Percentiles rank a stretch among this genome's conserved stretches.
Conservation (phyloP, 2,329 filamentous ascomycete species). For the Trichoderma afroharzianum region DNA sequence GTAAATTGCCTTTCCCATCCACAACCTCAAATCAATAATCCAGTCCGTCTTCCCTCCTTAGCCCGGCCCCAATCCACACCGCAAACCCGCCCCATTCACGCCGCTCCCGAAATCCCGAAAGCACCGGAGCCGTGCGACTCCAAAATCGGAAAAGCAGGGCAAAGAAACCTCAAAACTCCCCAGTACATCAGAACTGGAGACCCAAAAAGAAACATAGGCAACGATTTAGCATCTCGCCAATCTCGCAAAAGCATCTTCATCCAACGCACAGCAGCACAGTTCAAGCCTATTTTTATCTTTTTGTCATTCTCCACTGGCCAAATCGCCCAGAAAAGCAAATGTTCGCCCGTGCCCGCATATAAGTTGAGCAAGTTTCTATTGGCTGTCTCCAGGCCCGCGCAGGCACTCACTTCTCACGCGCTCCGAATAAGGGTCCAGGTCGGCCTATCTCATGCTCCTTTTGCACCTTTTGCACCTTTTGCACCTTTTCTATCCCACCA, state of each 20-base stretch:
- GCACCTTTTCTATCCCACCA: not conserved
- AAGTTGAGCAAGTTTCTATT: slow-evolving; percentile 42
- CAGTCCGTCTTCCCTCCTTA: not conserved
- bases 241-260: not conserved
- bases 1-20: not conserved
- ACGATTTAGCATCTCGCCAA: not conserved
- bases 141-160: not conserved
- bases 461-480: not conserved
- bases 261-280: not conserved
- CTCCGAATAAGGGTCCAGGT: slow-evolving; percentile 5
- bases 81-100: not conserved
- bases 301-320: not conserved
- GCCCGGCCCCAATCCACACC: not conserved
- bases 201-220: not conserved
- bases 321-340: not conserved
- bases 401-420: not conserved
- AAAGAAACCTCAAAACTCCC: not conserved
- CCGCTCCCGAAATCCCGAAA: slow-evolving; percentile 7
- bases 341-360: slow-evolving; percentile 7
- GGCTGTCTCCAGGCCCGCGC: slow-evolving; percentile 22
- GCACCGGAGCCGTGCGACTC: not conserved
- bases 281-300: not conserved
- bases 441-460: not conserved
- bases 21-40: not conserved
- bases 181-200: too few species aligned